Conservation (phyloP, 2,329 filamentous ascomycete genomes). For the Pestalotiopsis sp. region DNA sequence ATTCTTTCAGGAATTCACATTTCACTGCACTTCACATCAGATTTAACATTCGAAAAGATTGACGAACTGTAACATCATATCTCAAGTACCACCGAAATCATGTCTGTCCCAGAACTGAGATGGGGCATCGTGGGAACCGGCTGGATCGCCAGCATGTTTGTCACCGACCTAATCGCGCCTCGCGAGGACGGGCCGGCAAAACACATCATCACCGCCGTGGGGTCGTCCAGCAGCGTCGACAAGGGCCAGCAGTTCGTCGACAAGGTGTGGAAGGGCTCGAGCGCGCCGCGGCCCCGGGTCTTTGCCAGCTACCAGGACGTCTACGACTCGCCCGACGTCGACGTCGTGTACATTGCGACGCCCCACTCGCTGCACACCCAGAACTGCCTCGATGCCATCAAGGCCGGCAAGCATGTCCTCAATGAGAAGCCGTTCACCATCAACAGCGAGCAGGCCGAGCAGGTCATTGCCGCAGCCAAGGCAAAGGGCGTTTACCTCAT, state of each 20-base stretch:
- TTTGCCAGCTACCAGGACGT: background rate
- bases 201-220: background rate
- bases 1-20: background rate
- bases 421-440: conserved; percentile 3
- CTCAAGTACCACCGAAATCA: background rate
- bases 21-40: background rate
- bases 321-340: background rate
- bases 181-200: background rate
- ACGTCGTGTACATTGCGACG: background rate
- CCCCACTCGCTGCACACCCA: background rate
- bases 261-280: background rate
- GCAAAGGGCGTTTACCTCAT: background rate
- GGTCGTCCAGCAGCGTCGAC: background rate
- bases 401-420: background rate
- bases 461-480: background rate
- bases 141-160: conserved; percentile 3
- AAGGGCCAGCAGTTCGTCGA: background rate
- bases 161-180: background rate
- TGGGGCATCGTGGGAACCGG: background rate
- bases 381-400: background rate
- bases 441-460: background rate
- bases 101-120: background rate
- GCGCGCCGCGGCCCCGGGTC: background rate
- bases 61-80: background rate
- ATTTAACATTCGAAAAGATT: background rate